Evolutionary conservation across 352 stramenopile species (phyloP), one percentile per base, ranked within the genome.

Genomic region (Phytophthora lateralis): DNA sequence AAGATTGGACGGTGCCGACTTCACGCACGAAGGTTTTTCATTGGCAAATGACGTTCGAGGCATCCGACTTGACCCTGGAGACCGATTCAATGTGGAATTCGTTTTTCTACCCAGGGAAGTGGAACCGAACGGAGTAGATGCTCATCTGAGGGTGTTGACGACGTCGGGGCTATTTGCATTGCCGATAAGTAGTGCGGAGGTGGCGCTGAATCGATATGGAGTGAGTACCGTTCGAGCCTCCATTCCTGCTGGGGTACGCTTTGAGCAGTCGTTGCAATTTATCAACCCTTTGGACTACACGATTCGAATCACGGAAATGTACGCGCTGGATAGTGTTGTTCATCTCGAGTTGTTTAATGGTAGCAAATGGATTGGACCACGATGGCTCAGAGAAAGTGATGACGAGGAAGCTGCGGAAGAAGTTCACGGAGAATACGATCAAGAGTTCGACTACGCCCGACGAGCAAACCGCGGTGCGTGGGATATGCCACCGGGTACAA

Each of bases 291-390:
- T 49, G n/a, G 24, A 80, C 17, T 18, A 69, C 14, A 54, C 64
- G 6, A 52, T 91, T 42, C 75, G 71, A 27, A 62, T 91, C 18
- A 70, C 71, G 0, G 78, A 91, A 32, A 53, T 85, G 10, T 89
- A 75, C 18, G 60, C 73, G 12, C 43, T 75, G 10, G 71, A 89
- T 39, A 59, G 67, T 6, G 58, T 78, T 34, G 60, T 82, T 18
- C 38, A 74, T 24, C 32, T 89, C 0, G 45, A 67, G 12, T 10
- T 75, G 49, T 24, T 51, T 1, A 59, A 69, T 55, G 57, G 47
- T 14, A 66, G 50, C 34, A 32, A 60, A 4, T 72, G 62, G 62
- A 69, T 75, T 59, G 62, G 62, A 6, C 52, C 57, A 2, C 43
- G 63, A 49, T 70, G 58, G 53, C 63, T 50, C 8, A 43, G 52